Base-by-base conservation (phyloP, 2,329 filamentous ascomycete species). In the Colletotrichum sp. region DNA sequence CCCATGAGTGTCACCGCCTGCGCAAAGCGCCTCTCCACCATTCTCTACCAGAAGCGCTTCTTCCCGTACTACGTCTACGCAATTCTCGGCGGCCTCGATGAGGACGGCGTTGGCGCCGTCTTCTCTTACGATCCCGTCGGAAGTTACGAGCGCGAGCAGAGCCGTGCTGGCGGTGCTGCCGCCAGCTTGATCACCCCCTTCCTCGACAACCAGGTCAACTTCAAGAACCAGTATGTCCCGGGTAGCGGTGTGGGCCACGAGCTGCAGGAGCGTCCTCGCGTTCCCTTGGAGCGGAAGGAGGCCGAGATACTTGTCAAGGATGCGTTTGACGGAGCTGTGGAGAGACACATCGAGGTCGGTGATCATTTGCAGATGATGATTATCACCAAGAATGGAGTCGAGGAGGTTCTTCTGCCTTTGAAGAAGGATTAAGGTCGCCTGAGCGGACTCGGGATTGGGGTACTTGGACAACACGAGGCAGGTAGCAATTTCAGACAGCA, bases 111-210 rank as follows among this genome's bases (percentile, higher is more conserved):
- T 85, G 98, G 97, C 75, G 96, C 96, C 70, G 90, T 99, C 77
- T 99, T 98, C 90, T 97, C 94, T 78, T 99, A 99, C 88, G 97
- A 99, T 84, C 97, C 97, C 1, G 97, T 99, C 57, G 97, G 97
- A 80, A 98, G 95, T 84, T 99, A 98, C 87, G 97, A 99, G 90
- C 90, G 97, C 79, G 97, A 99, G 88, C 95, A 98, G 88, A 98
- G 96, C 88, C 93, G 96, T 79, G 96, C 97, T 44, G 97, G 95
- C 57, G 97, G 97, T 81, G 96, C 97, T 16, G 96, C 96, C 25
- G 94, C 95, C 70, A 97, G 95, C 82, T 88, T 99, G 85, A 99
- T 99, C 87, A 99, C 98, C 95, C 97, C 97, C 2, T 99, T 99
- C 90, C 88, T 99, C 82, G 97, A 99, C 86, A 99, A 99, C 86